Percentiles rank a stretch among this genome's conserved stretches.
Evolutionary conservation across 1,139 yeast genomes (phyloP).

Genomic region (Kurtzmaniella quercitrusa): DNA sequence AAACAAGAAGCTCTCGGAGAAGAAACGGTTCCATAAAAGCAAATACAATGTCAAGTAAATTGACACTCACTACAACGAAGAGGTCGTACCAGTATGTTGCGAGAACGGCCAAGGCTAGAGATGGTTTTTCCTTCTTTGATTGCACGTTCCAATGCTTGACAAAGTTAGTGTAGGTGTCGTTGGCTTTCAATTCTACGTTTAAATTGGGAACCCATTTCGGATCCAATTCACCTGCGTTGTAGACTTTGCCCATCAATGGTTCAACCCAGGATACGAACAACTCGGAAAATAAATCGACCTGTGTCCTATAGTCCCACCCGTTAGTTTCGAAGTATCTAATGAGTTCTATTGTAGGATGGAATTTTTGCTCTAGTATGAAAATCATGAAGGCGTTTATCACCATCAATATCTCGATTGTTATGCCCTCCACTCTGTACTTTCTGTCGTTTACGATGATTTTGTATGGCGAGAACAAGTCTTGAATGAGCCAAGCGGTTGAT

Average conservation of each 20-base stretch:
- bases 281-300: conserved; percentile 20
- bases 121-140: conserved; percentile 19
- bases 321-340: conserved; percentile 31
- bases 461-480: conserved; percentile 26
- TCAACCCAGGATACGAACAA: conserved; percentile 21
- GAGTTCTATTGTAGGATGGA: conserved; percentile 43
- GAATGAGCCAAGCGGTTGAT: conserved; percentile 16
- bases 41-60: conserved; percentile 17
- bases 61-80: conserved; percentile 13
- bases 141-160: conserved; percentile 17
- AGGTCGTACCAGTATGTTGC: conserved; percentile 5
- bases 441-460: conserved; percentile 21
- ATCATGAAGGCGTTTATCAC: conserved; percentile 27
- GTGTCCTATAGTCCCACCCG: conserved; percentile 24
- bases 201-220: conserved; percentile 17
- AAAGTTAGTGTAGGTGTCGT: conserved; percentile 17
- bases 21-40: conserved; percentile 28
- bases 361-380: conserved; percentile 36
- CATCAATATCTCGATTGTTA: conserved; percentile 16
- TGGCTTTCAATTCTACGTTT: conserved; percentile 17
- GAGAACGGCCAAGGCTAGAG: conserved; percentile 9
- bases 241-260: conserved; percentile 18
- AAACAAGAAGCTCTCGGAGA: conserved; percentile 26
- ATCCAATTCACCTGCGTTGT: conserved; percentile 18
- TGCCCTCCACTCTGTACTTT: conserved; percentile 10